These are phyloP conservation scores for Corylus heterophylla DNA, from an alignment of 306 rosid genomes.

Conservation along the genomic window DNA sequence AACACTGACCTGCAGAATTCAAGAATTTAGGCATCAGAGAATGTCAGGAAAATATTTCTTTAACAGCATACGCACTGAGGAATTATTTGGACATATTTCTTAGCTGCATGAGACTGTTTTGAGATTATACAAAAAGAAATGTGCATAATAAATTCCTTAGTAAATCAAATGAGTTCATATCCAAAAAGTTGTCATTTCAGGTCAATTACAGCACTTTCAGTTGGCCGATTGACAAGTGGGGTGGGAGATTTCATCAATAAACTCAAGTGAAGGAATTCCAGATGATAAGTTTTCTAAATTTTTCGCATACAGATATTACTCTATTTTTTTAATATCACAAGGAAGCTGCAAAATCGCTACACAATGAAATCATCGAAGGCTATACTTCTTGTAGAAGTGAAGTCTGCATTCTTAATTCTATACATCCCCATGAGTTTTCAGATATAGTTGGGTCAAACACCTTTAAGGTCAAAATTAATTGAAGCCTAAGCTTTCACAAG, in stretches of 20 bases:
- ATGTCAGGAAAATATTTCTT: background rate
- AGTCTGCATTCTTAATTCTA: background rate
- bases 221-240: background rate
- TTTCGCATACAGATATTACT: background rate
- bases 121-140: background rate
- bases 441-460: background rate
- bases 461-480: conserved; percentile 3
- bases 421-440: conserved; percentile 1
- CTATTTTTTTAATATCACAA: background rate
- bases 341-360: background rate
- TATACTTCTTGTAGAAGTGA: background rate
- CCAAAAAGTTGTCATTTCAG: background rate
- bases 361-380: conserved; percentile 2
- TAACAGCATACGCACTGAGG: conserved; percentile 6
- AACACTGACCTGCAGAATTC: conserved; percentile 71
- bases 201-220: background rate
- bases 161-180: background rate
- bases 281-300: background rate
- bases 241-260: background rate
- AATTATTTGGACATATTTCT: conserved; percentile 9
- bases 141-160: background rate
- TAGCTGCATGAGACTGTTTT: background rate
- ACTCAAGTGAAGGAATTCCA: background rate
- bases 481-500: conserved; percentile 7
- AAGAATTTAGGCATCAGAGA: conserved; percentile 12